These are phyloP conservation scores for Aspergillus avenaceus DNA, from an alignment of 495 filamentous ascomycete species.

Conservation along the genomic window DNA sequence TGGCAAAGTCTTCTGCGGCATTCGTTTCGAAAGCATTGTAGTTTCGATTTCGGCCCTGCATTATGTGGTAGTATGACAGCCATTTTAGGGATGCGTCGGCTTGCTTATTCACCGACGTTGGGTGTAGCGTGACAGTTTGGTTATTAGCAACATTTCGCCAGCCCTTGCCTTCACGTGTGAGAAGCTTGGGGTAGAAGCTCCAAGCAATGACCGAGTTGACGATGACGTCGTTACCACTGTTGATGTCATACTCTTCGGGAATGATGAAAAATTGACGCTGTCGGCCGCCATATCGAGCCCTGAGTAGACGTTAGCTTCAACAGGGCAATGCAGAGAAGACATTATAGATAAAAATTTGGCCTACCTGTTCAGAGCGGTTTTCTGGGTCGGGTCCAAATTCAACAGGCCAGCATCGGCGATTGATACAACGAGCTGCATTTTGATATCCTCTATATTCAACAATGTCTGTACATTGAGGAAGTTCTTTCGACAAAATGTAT, in stretches of 20 bases:
- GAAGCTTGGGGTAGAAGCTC: conserved; percentile 92
- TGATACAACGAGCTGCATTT: conserved; percentile 78
- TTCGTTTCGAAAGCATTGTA: conserved; percentile 91
- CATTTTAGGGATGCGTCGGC: conserved; percentile 59
- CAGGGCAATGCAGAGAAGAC: conserved; percentile 24
- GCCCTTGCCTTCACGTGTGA: conserved; percentile 81
- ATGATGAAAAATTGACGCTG: conserved; percentile 75
- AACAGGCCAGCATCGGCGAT: conserved; percentile 81
- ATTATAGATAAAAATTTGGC: conserved; percentile 2
- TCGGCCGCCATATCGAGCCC: conserved; percentile 50
- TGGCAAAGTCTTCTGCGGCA: conserved; percentile 71
- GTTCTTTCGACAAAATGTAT: conserved; percentile 86
- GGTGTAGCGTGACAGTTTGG: conserved; percentile 78
- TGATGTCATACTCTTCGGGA: conserved; percentile 65
- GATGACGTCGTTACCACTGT: conserved; percentile 73
- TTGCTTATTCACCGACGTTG: conserved; percentile 79
- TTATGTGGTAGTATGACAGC: conserved; percentile 92
- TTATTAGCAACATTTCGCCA: conserved; percentile 89
- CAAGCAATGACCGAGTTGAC: conserved; percentile 77
- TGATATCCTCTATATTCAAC: conserved; percentile 87
- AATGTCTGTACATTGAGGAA: conserved; percentile 81
- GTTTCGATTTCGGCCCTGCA: conserved; percentile 76
- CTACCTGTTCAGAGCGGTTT: conserved; percentile 56
- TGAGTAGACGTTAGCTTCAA: conserved; percentile 12
- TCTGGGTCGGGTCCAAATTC: conserved; percentile 64